Base-by-base conservation (phyloP, 345 rosid species). In the Hibiscus mutabilis region DNA sequence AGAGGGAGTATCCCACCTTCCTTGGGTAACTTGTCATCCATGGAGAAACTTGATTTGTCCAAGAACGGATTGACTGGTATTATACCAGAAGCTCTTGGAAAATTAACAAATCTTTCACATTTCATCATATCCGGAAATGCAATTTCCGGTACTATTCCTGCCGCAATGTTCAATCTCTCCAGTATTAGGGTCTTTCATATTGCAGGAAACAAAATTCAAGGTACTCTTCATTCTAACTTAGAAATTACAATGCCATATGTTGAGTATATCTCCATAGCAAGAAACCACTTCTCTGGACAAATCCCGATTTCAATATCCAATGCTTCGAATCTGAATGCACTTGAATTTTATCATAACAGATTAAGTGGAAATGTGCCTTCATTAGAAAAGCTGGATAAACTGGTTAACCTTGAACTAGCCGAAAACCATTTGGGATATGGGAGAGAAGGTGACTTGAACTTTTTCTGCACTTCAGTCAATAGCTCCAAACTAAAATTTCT, bases 381-480 rank as follows among this genome's bases (percentile, higher is more conserved):
- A 0, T 49, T 49, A 4, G 55, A 49, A 14, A 49, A 49, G 19
- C 5, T 49, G 7, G 55, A 49, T 49, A 49, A 3, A 49, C 25
- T 60, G n/a, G 46, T 1, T 9, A 5, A 2, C 3, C 13, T 8
- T 14, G 3, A 0, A 1, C 0, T n/a, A 2, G 33, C 0, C 3
- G 0, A 0, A 1, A 29, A 60, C 64, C 19, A n/a, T 18, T 66
- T 74, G 19, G 72, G 73, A 14, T 33, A 56, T 49, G 42, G 29
- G 11, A 35, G 21, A 64, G 7, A 49, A 15, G 19, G 47, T 21
- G 78, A 62, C n/a, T n/a, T n/a, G n/a, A n/a, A n/a, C n/a, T n/a
- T n/a, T n/a, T n/a, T n/a, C n/a, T n/a, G n/a, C n/a, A 60, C 78
- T 31, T 25, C 77, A 24, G n/a, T 66, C 10, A 77, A 80, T 7